Conservation (phyloP, 257 asterid genomes). For the Fraxinus cuspidata region DNA sequence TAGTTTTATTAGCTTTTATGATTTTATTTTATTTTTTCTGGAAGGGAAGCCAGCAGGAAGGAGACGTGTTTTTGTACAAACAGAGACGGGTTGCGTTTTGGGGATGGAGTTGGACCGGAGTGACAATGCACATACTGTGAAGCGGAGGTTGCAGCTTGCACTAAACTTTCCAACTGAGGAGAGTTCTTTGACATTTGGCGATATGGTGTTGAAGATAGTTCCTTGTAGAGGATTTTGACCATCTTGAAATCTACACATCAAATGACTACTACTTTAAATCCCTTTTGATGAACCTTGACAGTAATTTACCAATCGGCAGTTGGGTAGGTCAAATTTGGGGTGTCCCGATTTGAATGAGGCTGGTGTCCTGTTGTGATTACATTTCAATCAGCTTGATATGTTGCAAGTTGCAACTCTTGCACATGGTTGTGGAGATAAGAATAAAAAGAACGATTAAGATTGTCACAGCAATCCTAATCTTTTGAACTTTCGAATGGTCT, state of each 20-base stretch:
- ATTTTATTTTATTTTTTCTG: conserved; percentile 18
- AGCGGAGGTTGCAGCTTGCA: conserved; percentile 83
- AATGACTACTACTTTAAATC: no score
- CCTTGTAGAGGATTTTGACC: not conserved
- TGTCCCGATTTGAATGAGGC: no score
- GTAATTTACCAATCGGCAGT: no score
- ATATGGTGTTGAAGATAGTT: conserved; percentile 76
- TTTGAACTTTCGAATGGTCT: not conserved
- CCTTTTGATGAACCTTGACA: no score
- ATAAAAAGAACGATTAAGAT: not conserved
- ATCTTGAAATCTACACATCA: no score
- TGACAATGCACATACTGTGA: conserved; percentile 90
- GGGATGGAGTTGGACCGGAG: conserved; percentile 92
- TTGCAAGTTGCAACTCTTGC: no score
- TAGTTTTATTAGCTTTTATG: not conserved
- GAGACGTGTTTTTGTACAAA: conserved; percentile 92
- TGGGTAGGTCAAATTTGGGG: no score
- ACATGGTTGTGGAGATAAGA: no score
- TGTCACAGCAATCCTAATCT: not conserved
- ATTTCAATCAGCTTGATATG: no score
- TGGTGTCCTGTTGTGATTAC: no score
- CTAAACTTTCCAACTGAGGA: conserved; percentile 82
- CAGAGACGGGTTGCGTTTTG: conserved; percentile 83
- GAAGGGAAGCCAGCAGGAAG: conserved; percentile 62
- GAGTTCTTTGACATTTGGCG: conserved; percentile 90